phyloP scores from a whole-genome alignment of 208 protist genomes.

The Strigomonas oncopelti region DNA sequence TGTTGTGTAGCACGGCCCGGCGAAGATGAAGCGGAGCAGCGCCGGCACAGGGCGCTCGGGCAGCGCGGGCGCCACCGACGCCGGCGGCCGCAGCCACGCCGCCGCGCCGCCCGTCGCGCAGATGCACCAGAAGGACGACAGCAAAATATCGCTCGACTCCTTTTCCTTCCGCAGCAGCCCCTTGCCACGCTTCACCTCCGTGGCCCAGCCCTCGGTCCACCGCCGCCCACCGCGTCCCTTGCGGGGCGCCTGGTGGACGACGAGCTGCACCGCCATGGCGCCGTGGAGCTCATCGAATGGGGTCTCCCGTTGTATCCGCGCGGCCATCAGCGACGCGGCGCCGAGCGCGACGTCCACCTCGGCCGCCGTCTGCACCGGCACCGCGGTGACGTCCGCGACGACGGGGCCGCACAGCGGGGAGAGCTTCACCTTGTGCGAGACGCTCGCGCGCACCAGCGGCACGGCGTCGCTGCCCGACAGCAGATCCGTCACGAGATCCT shows the following conservation, averaged over 20 bases:
- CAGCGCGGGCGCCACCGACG: slow-evolving; percentile 1
- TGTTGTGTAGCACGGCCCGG: slow-evolving; percentile 41
- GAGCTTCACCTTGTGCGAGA: slow-evolving; percentile 22
- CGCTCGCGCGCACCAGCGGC: slow-evolving; percentile 5
- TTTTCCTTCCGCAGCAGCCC: neutral
- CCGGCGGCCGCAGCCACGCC: neutral
- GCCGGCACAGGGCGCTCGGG: neutral
- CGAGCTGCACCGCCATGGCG: slow-evolving; percentile 32
- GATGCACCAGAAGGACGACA: slow-evolving; percentile 42
- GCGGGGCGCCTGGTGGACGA: slow-evolving; percentile 24
- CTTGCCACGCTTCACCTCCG: slow-evolving; percentile 2
- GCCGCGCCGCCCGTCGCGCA: slow-evolving; percentile 16
- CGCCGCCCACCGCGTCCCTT: neutral
- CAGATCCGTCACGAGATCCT: slow-evolving; percentile 24
- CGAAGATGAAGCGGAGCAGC: slow-evolving; percentile 28
- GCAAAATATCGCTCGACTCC: slow-evolving; percentile 18
- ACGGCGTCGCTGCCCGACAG: slow-evolving; percentile 16
- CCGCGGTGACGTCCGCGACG: slow-evolving; percentile 15
- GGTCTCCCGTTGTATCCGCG: neutral
- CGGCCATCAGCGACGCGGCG: slow-evolving; percentile 10
- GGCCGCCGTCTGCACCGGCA: slow-evolving; percentile 20
- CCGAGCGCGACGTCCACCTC: slow-evolving; percentile 27
- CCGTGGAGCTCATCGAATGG: slow-evolving; percentile 14
- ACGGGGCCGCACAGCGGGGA: slow-evolving; percentile 41
- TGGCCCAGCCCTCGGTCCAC: slow-evolving; percentile 11